These are phyloP conservation scores for Dioscorea cayenensis DNA, from an alignment of 116 monocot genomes.

Conservation along the genomic window DNA sequence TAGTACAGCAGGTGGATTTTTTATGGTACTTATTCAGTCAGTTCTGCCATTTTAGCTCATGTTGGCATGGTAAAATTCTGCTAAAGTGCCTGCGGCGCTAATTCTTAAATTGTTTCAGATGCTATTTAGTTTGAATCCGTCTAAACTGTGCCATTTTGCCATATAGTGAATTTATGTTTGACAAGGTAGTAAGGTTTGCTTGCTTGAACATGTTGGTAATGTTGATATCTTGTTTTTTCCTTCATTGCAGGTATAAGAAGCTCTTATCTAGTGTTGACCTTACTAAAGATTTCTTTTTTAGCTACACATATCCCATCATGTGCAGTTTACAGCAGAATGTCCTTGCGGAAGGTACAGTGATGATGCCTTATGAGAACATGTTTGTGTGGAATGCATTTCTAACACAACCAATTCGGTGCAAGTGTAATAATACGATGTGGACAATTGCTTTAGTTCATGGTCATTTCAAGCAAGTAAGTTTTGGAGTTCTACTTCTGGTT, in stretches of 20 bases:
- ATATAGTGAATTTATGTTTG: not conserved
- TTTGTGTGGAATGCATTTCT: constrained; percentile 97
- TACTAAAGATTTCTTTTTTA: constrained; percentile 95
- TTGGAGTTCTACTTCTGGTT: not conserved
- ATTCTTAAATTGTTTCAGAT: not conserved
- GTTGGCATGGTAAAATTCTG: not conserved
- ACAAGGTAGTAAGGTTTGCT: not conserved
- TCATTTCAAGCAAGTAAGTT: constrained; percentile 70
- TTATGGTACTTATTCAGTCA: not conserved
- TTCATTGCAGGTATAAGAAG: constrained; percentile 80
- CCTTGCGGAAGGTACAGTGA: constrained; percentile 24
- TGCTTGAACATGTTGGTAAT: not conserved
- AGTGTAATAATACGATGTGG: constrained; percentile 91
- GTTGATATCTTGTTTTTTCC: not conserved
- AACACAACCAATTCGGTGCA: constrained; percentile 74
- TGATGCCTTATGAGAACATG: constrained; percentile 84
- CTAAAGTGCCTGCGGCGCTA: not conserved
- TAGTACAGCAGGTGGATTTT: not conserved
- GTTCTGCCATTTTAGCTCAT: not conserved
- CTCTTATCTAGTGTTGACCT: constrained; percentile 87
- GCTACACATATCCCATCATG: constrained; percentile 98
- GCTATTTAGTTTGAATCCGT: not conserved
- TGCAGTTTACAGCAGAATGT: constrained; percentile 81
- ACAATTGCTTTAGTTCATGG: constrained; percentile 95
- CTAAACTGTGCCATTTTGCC: no score